Percentiles rank a stretch among this genome's conserved stretches.
phyloP scores from a whole-genome alignment of 148 eudicot genomes.

The Salicornia ramosissima region DNA sequence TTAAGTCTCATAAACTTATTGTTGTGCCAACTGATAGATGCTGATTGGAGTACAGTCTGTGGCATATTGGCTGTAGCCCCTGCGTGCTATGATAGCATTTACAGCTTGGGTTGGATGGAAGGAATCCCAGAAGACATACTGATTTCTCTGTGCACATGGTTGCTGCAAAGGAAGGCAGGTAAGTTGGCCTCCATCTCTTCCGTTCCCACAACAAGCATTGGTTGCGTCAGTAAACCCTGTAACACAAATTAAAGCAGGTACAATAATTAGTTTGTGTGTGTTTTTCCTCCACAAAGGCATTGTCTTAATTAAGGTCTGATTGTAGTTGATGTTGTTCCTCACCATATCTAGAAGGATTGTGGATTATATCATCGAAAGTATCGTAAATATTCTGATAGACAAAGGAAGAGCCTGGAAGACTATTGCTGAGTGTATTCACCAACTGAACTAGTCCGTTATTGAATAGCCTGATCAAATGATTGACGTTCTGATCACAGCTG shows the following conservation, averaged over 20 bases:
- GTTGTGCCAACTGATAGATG: slow-evolving; percentile 40
- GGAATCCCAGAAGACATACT: slow-evolving; percentile 43
- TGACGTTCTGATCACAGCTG: slow-evolving; percentile 25
- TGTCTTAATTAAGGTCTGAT: not conserved
- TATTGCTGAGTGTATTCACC: slow-evolving; percentile 29
- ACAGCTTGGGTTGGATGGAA: slow-evolving; percentile 50
- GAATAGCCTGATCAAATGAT: slow-evolving; percentile 26
- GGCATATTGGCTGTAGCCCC: slow-evolving; percentile 36
- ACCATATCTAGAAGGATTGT: slow-evolving; percentile 35
- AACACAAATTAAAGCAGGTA: slow-evolving; percentile 11
- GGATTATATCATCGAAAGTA: slow-evolving; percentile 30
- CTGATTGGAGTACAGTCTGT: slow-evolving; percentile 42
- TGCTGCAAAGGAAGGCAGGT: slow-evolving; percentile 46
- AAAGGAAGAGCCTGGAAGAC: slow-evolving; percentile 39
- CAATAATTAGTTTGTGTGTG: slow-evolving; percentile 5
- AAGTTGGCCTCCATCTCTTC: slow-evolving; percentile 42
- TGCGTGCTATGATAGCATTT: slow-evolving; percentile 39
- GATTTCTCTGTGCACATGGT: slow-evolving; percentile 37
- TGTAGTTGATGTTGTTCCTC: slow-evolving; percentile 13
- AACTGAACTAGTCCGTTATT: slow-evolving; percentile 32
- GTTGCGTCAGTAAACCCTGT: slow-evolving; percentile 35
- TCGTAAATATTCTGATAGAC: slow-evolving; percentile 37
- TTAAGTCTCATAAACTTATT: slow-evolving; percentile 16
- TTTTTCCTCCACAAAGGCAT: not conserved
- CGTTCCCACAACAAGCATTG: slow-evolving; percentile 45